Evolutionary conservation across 176 grass and related monocot genomes (phyloP).

Genomic region (Carex cristatella): DNA sequence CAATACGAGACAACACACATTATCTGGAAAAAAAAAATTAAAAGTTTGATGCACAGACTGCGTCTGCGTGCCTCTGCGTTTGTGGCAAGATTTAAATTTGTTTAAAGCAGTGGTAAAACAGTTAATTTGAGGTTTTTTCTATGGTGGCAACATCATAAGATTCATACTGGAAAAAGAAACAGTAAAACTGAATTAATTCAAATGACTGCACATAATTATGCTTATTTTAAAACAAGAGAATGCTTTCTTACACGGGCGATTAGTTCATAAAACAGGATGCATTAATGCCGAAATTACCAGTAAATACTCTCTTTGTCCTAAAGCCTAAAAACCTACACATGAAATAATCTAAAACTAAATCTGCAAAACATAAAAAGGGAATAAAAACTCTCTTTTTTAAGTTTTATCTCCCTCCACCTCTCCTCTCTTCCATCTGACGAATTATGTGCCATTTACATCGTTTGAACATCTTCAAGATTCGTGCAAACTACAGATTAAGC

Average conservation of each 20-base stretch:
- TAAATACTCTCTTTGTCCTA: slow-evolving; percentile 24
- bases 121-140: no score
- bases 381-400: background rate
- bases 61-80: no score
- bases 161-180: background rate
- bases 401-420: background rate
- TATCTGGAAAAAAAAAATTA: no score
- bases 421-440: background rate
- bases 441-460: background rate
- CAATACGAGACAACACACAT: no score
- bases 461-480: slow-evolving; percentile 1
- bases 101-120: no score
- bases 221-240: slow-evolving; percentile 1
- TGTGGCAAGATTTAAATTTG: no score
- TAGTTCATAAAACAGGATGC: slow-evolving; percentile 13
- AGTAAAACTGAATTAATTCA: background rate
- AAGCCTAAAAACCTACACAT: slow-evolving; percentile 59
- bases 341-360: slow-evolving; percentile 17
- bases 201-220: slow-evolving; percentile 3
- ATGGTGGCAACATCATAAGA: background rate
- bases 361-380: background rate
- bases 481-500: background rate
- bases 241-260: background rate
- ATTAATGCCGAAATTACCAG: slow-evolving; percentile 4
- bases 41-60: no score